Evolutionary conservation across 139 green algal species (phyloP), one percentile per base, ranked within the genome.

Genomic region (Chlamydomonas schloesseri): DNA sequence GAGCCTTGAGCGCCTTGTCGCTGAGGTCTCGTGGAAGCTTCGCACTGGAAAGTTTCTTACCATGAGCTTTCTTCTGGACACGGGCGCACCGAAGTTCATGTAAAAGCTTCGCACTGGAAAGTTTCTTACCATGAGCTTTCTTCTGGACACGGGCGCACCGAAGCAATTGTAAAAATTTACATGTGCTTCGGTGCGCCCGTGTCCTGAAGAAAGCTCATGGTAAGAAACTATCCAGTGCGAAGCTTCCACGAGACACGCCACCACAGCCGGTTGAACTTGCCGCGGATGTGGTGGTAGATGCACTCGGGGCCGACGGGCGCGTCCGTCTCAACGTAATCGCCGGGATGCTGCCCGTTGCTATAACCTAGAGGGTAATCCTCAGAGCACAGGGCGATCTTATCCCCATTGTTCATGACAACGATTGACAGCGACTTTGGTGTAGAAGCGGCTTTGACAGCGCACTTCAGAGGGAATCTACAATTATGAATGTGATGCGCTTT

Each of bases 51-150:
- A 81, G 18, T 81, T 34, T 34, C 29, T 31, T 31, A 64, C 53
- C 33, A 81, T 81, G 73, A 70, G 36, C 57, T 81, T 81, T 33
- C 50, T 81, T 29, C 33, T 81, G 33, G 73, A 81, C 73, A 81
- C 73, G 8, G 73, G 73, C 6, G 73, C 73, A 18, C 73, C 73
- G 8, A 81, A 81, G 73, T 33, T 55, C n/a, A 23, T 81, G n/a
- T 81, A 81, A 11, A n/a, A 62, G 55, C 6, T 62, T 62, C 55
- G 18, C 55, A 29, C 55, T n/a, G 73, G 31, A 53, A 47, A 81
- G 18, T 81, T 34, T 34, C 29, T 31, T 31, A 64, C 53, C 33
- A 81, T 81, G 73, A 70, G 36, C 57, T 81, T 81, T 33, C 50
- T 81, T 29, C 33, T 81, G 33, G 73, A 81, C 73, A 81, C 73